Conservation (phyloP, 208 protist species). For the Strigomonas culicis region DNA sequence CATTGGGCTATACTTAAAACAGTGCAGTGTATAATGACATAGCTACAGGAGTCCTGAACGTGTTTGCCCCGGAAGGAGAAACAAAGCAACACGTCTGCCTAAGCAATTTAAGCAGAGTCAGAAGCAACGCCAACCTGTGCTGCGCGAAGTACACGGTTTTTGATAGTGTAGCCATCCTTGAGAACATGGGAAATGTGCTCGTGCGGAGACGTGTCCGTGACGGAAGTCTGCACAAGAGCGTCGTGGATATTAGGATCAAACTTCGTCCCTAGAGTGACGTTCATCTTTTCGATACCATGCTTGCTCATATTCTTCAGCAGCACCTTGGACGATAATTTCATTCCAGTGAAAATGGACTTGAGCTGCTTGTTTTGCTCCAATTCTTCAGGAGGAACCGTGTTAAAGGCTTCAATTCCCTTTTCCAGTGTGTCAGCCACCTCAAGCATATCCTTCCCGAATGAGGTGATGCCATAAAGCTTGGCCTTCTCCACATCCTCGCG, state of each 20-base stretch:
- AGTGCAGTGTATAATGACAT: too few relatives aligned
- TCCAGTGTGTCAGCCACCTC: slow-evolving; percentile 93
- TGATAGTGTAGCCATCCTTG: slow-evolving; percentile 90
- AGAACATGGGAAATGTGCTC: slow-evolving; percentile 77
- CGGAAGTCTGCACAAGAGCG: slow-evolving; percentile 76
- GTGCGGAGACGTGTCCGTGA: slow-evolving; percentile 35
- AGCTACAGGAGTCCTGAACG: too few relatives aligned
- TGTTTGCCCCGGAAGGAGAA: too few relatives aligned
- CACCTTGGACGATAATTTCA: slow-evolving; percentile 85
- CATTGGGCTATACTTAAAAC: too few relatives aligned
- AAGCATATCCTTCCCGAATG: slow-evolving; percentile 91
- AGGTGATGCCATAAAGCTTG: slow-evolving; percentile 81
- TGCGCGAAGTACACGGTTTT: slow-evolving; percentile 81
- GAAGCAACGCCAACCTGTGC: slow-evolving; percentile 88
- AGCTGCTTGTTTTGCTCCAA: slow-evolving; percentile 60
- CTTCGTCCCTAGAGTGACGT: slow-evolving; percentile 45
- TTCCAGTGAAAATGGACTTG: slow-evolving; percentile 65
- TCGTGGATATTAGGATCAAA: slow-evolving; percentile 93
- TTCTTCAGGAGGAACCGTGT: slow-evolving; percentile 36
- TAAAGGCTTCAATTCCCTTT: slow-evolving; percentile 76
- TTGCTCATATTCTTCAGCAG: slow-evolving; percentile 81
- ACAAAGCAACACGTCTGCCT: too few relatives aligned
- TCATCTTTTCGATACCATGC: slow-evolving; percentile 88
- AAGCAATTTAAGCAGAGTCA: too few relatives aligned
- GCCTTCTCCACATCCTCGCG: slow-evolving; percentile 90